Conservation (phyloP, 2,329 filamentous ascomycete genomes). For the Ilyonectria sp. region DNA sequence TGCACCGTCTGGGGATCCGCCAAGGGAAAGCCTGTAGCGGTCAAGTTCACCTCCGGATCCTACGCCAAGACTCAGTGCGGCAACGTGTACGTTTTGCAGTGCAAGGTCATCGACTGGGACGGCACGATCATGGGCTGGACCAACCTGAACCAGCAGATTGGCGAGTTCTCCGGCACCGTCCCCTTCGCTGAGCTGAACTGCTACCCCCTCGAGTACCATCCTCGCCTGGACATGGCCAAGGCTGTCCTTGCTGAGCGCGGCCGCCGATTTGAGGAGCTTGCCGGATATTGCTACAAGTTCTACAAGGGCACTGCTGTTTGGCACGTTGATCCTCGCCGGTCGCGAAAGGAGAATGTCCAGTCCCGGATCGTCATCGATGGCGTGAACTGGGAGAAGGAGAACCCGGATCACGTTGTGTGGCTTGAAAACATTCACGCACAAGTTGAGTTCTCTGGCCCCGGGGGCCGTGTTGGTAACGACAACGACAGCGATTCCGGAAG, state of each 20-base stretch:
- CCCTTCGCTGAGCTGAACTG: slow-evolving; percentile 60
- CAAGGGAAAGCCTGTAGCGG: slow-evolving; percentile 57
- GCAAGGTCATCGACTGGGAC: slow-evolving; percentile 63
- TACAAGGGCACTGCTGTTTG: slow-evolving; percentile 58
- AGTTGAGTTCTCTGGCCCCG: not conserved
- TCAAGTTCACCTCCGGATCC: slow-evolving; percentile 55
- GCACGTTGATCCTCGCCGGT: slow-evolving; percentile 41
- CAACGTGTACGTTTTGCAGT: slow-evolving; percentile 56
- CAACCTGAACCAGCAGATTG: slow-evolving; percentile 53
- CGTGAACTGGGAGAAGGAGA: slow-evolving; percentile 51
- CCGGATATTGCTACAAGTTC: slow-evolving; percentile 64
- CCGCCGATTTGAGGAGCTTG: slow-evolving; percentile 60
- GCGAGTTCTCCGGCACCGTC: slow-evolving; percentile 60
- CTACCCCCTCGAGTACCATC: slow-evolving; percentile 62
- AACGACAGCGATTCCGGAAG: slow-evolving; percentile 7
- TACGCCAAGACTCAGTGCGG: slow-evolving; percentile 57
- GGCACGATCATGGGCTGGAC: slow-evolving; percentile 63
- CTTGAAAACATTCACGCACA: slow-evolving; percentile 26
- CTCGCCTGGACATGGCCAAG: slow-evolving; percentile 54
- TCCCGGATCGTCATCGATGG: slow-evolving; percentile 52
- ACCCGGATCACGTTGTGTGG: slow-evolving; percentile 46
- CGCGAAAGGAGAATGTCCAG: slow-evolving; percentile 48
- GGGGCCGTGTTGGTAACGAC: not conserved
- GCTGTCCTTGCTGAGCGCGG: slow-evolving; percentile 58
- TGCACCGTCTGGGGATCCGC: slow-evolving; percentile 57